Evolutionary conservation across 2,329 filamentous ascomycete species (phyloP).

Genomic region (Sphaerulina populicola): DNA sequence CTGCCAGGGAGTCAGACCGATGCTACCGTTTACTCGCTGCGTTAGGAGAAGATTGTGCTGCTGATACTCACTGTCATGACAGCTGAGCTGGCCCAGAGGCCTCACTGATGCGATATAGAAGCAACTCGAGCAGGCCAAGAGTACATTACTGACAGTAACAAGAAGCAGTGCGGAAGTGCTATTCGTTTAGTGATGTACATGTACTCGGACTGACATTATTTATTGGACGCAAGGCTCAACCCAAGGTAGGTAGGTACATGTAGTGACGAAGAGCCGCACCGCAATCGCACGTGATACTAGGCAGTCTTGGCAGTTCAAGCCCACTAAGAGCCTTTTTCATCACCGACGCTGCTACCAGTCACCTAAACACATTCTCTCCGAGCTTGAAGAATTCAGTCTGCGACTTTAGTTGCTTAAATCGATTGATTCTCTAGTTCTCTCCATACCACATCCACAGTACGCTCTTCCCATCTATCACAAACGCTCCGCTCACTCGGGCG

Average conservation of each 20-base stretch:
- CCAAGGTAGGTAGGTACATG: too few relatives aligned
- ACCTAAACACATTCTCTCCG: constrained; percentile 31
- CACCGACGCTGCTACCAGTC: not conserved
- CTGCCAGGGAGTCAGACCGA: constrained; percentile 22
- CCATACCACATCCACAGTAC: constrained; percentile 18
- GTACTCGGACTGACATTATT: not conserved
- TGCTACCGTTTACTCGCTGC: not conserved
- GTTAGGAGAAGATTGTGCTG: not conserved
- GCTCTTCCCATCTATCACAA: constrained; percentile 1
- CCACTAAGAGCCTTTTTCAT: not conserved
- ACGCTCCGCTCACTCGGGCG: not conserved
- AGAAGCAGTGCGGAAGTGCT: not conserved
- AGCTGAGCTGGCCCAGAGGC: not conserved
- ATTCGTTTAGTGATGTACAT: not conserved
- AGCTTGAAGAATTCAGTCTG: constrained; percentile 99
- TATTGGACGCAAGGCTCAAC: too few relatives aligned
- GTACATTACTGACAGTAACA: not conserved
- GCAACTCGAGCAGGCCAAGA: not conserved
- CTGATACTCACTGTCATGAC: constrained; percentile 15
- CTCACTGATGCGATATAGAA: constrained; percentile 1
- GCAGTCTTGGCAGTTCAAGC: not conserved
- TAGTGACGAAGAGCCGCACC: too few relatives aligned
- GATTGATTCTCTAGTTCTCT: constrained; percentile 92
- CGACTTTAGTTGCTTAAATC: constrained; percentile 90
- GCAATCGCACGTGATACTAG: too few relatives aligned